Evolutionary conservation across 768 basidiomycete species (phyloP).

Genomic region (Mycena maculata): DNA sequence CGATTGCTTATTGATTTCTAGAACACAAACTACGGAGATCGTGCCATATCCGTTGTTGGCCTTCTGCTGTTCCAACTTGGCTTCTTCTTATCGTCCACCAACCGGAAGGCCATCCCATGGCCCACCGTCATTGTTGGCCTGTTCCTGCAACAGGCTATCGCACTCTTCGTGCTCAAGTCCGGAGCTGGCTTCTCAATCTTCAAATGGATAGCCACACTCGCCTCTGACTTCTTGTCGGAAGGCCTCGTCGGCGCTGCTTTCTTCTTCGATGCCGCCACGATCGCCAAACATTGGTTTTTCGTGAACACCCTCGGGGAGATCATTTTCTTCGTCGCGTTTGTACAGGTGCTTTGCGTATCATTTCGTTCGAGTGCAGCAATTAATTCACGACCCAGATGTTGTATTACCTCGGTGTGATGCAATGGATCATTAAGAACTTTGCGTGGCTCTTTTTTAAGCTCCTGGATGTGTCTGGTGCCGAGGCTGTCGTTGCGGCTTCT

Average conservation of each 20-base stretch:
- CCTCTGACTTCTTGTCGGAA: conserved; percentile 81
- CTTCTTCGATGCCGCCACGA: conserved; percentile 81
- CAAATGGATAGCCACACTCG: conserved; percentile 83
- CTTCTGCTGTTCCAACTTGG: conserved; percentile 82
- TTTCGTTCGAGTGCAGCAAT: background rate
- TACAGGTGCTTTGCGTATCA: conserved; percentile 50
- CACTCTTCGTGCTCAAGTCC: conserved; percentile 90
- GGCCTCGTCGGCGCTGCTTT: conserved; percentile 78
- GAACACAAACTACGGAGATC: conserved; percentile 78
- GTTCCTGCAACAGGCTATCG: conserved; percentile 86
- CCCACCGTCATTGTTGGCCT: conserved; percentile 90
- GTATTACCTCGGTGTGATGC: conserved; percentile 92
- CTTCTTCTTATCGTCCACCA: conserved; percentile 76
- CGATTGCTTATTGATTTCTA: conserved; percentile 34
- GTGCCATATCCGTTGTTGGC: conserved; percentile 85
- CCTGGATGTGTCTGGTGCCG: conserved; percentile 93
- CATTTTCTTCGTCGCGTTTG: conserved; percentile 94
- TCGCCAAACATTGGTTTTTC: conserved; percentile 84
- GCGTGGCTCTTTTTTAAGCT: conserved; percentile 96
- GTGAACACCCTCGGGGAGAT: conserved; percentile 82
- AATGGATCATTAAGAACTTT: conserved; percentile 91
- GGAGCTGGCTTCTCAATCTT: conserved; percentile 87
- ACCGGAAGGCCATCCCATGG: conserved; percentile 79
- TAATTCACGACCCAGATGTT: conserved; percentile 66
- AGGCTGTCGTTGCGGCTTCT: conserved; percentile 91